Conservation (phyloP, 2,329 filamentous ascomycete genomes). For the Teratosphaeria zuluensis region DNA sequence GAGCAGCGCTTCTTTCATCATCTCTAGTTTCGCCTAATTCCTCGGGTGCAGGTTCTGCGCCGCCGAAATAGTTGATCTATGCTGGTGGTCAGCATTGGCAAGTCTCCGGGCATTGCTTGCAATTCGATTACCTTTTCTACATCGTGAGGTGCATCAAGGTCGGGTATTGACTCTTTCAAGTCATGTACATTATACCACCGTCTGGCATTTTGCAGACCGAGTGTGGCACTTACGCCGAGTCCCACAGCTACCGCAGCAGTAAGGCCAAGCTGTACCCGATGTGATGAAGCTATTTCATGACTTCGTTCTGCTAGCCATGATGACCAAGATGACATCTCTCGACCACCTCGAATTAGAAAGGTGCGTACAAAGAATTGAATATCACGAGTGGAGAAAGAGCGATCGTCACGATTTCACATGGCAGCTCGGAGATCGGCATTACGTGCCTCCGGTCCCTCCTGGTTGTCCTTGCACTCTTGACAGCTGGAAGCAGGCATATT, state of each 20-base stretch:
- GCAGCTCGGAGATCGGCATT: background rate
- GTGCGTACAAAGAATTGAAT: background rate
- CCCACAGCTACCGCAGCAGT: conserved; percentile 53
- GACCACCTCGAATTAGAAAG: background rate
- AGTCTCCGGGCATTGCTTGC: background rate
- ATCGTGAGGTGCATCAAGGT: conserved; percentile 41
- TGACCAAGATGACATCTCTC: conserved; percentile 37
- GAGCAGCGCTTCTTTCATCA: conserved; percentile 48
- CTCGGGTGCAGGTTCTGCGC: conserved; percentile 31
- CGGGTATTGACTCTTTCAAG: conserved; percentile 53
- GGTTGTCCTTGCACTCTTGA: background rate
- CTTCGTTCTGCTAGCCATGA: conserved; percentile 29
- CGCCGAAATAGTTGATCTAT: conserved; percentile 54
- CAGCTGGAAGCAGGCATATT: background rate
- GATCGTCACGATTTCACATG: background rate
- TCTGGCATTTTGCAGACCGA: conserved; percentile 47
- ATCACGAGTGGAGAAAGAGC: background rate
- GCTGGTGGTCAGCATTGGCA: conserved; percentile 28
- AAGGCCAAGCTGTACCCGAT: conserved; percentile 53
- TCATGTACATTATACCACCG: conserved; percentile 46
- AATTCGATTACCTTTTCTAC: conserved; percentile 29
- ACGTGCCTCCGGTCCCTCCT: background rate
- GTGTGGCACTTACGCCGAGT: conserved; percentile 42
- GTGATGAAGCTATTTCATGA: conserved; percentile 34
- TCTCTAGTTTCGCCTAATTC: conserved; percentile 36